Evolutionary conservation across 345 rosid genomes (phyloP), one percentile per base, ranked within the genome.

Genomic region (Turnera subulata): DNA sequence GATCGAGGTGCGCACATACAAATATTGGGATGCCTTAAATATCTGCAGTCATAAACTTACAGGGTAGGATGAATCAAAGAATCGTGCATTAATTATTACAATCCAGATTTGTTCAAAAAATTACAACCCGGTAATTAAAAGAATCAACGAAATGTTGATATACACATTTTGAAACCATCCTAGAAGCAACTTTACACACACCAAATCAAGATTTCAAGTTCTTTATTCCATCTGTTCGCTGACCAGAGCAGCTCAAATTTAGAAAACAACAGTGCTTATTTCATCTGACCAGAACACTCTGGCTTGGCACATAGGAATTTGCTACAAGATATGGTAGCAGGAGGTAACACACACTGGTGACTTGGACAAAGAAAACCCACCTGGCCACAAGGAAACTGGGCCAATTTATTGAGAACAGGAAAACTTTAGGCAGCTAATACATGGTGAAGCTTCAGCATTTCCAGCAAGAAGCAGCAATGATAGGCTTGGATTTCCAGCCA

Each of bases 401-500:
- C n/a, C 57, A 61, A 20, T 57, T 62, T 72, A 66, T 58, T 57
- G 5, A 19, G 14, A 33, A 22, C 16, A 2, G 38, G 65, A 23
- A 59, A 29, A 25, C 24, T 6, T 48, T 60, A 20, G n/a, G 16
- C 11, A 46, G 39, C 18, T 35, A n/a, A n/a, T n/a, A n/a, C n/a
- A 1, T n/a, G 5, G 37, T 7, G 7, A 25, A 23, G 32, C 11
- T 42, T 62, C 61, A 72, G 61, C 80, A 80, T 70, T 80, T 84
- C 91, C 85, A 84, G 76, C 87, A 79, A 22, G 91, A 82, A 72
- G 76, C 63, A 24, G 87, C 84, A 17, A 82, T 56, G n/a, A 80
- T 78, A 15, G 91, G 87, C 73, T 72, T 82, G 0, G 79, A 73
- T 52, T 84, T 69, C 87, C 91, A 84, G 1, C 91, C 85, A 38